Evolutionary conservation across 2,329 filamentous ascomycete genomes (phyloP).

Genomic region (Trichoderma simmonsii): DNA sequence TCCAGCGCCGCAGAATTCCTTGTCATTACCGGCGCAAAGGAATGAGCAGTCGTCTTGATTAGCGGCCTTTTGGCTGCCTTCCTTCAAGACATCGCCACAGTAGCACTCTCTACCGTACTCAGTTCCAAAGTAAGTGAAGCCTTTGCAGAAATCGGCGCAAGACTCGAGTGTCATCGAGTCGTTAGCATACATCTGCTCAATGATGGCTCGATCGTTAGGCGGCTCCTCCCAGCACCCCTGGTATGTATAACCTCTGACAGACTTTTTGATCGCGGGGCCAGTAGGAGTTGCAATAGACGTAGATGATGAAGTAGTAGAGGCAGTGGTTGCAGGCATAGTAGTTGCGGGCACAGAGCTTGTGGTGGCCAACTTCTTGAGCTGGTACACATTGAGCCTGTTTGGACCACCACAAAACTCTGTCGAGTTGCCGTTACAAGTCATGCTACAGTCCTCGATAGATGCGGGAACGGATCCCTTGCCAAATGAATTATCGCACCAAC

Average conservation of each 20-base stretch:
- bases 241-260: conserved; percentile 27
- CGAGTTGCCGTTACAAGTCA: conserved; percentile 37
- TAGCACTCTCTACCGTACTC: conserved; percentile 40
- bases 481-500: conserved; percentile 37
- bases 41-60: conserved; percentile 35
- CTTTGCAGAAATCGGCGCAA: conserved; percentile 32
- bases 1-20: conserved; percentile 37
- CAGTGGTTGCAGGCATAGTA: conserved; percentile 4
- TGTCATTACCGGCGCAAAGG: conserved; percentile 31
- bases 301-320: background rate
- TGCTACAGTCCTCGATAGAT: conserved; percentile 31
- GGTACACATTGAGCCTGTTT: conserved; percentile 36
- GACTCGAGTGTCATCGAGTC: conserved; percentile 37
- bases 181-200: conserved; percentile 27
- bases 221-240: conserved; percentile 40
- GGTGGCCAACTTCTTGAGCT: conserved; percentile 8
- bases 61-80: conserved; percentile 27
- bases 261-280: background rate
- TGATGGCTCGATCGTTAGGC: conserved; percentile 31
- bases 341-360: conserved; percentile 27
- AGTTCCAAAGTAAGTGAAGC: conserved; percentile 32
- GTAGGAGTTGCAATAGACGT: conserved; percentile 27
- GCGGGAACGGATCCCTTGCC: conserved; percentile 29
- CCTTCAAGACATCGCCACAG: conserved; percentile 35
- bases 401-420: conserved; percentile 38